Conservation (phyloP, 2,329 filamentous ascomycete species). For the Remersonia thermophila region DNA sequence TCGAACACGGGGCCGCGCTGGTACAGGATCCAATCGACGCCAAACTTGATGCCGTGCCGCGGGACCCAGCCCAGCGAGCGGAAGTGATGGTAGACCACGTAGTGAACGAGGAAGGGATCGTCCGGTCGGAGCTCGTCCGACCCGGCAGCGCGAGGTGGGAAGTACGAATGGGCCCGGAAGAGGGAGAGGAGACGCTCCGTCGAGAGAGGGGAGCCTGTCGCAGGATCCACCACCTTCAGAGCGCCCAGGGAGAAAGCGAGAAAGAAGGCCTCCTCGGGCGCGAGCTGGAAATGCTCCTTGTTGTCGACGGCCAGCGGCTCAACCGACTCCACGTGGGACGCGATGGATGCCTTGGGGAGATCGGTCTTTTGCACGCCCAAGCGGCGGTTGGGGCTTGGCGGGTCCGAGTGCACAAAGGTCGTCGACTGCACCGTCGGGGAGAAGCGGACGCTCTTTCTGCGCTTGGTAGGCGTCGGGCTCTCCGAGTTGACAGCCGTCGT, state of each 20-base stretch:
- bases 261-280: conserved; percentile 84
- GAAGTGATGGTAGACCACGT: conserved; percentile 91
- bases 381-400: conserved; percentile 31
- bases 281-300: conserved; percentile 82
- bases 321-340: not conserved
- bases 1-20: conserved; percentile 85
- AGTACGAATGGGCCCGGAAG: conserved; percentile 58
- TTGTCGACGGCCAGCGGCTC: conserved; percentile 26
- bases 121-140: conserved; percentile 49
- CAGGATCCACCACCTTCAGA: conserved; percentile 47
- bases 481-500: not conserved
- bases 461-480: conserved; percentile 22
- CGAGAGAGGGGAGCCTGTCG: conserved; percentile 33
- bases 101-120: conserved; percentile 75
- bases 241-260: conserved; percentile 69
- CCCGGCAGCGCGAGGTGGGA: conserved; percentile 41
- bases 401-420: conserved; percentile 42
- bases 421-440: conserved; percentile 55
- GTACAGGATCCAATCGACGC: conserved; percentile 89
- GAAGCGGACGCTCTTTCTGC: conserved; percentile 56
- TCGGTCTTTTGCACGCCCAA: conserved; percentile 9
- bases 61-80: conserved; percentile 91
- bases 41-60: conserved; percentile 85
- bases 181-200: conserved; percentile 48
- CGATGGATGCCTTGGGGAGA: not conserved